Evolutionary conservation across 306 rosid species (phyloP), one percentile per base, ranked within the genome.

Genomic region (Lathyrus aphaca): DNA sequence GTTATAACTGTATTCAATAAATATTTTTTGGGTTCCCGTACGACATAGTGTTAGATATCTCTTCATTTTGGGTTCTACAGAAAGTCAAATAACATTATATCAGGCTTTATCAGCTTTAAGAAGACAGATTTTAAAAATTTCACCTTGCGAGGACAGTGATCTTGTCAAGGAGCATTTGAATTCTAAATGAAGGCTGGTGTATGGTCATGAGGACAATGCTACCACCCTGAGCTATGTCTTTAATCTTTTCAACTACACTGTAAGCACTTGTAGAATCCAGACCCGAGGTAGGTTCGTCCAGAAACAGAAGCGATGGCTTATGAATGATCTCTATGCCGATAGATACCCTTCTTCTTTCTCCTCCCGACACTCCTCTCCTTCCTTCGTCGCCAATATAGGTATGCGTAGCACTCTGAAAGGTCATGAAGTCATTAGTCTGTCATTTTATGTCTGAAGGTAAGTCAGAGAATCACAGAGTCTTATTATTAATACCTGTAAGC

Each of bases 231-330:
- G 98, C 98, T 16, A 92, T 92, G 74, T 86, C 93, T 74, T 92
- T 89, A 45, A 92, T 89, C 74, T 92, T 92, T 57, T 92, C 98
- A 43, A 90, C 96, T 0, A 89, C 96, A 70, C 89, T 90, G 64
- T 79, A 82, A 63, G 98, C 98, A 56, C 96, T 92, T 0, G 93
- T 90, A 4, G 98, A 92, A 79, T 92, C 98, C 3, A 92, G 87
- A 30, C 98, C 98, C 10, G 96, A 86, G 81, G 98, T 92, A 32
- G 98, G 96, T 69, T 92, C 98, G 10, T 92, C 98, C 3, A 89
- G 87, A 78, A 92, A 89, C 43, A 92, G 69, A 66, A 92, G 80
- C 2, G 91, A 76, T 50, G 98, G 93, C 53, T 87, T 89, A 68
- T 89, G 98, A 21, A 89, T 92, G 64, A 89, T 92, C 80, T 89